These are phyloP conservation scores for Begonia peltatifolia DNA, from an alignment of 306 rosid genomes.

Conservation along the genomic window DNA sequence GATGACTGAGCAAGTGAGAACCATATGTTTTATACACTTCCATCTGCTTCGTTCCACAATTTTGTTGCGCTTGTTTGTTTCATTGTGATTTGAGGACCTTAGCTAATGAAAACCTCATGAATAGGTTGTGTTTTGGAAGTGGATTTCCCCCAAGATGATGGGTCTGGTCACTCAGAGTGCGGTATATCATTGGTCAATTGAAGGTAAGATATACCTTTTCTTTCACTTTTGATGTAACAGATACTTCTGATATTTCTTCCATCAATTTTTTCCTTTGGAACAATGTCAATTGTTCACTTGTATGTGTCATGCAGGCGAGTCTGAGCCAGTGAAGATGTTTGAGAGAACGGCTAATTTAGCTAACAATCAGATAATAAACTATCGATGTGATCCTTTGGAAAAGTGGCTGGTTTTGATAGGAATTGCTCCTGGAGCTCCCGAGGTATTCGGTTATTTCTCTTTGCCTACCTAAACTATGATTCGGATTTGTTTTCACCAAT, in stretches of 20 bases:
- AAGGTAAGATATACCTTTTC: conserved; percentile 39
- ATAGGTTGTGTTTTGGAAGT: conserved; percentile 95
- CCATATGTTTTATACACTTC: conserved; percentile 3
- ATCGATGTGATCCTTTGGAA: conserved; percentile 93
- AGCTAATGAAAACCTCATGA: conserved; percentile 8
- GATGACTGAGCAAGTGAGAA: conserved; percentile 94
- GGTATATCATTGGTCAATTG: conserved; percentile 96
- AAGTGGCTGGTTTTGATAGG: conserved; percentile 99
- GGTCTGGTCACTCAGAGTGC: conserved; percentile 89
- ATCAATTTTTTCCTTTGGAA: no score
- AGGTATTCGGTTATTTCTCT: conserved; percentile 36
- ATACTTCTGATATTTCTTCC: neutral
- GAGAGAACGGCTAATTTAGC: conserved; percentile 90
- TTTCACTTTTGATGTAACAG: conserved; percentile 1
- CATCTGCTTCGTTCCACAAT: neutral
- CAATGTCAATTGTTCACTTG: neutral
- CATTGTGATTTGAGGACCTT: conserved; percentile 2
- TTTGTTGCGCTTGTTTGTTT: conserved; percentile 2
- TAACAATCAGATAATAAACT: conserved; percentile 91
- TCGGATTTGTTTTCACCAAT: no score
- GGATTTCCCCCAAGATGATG: conserved; percentile 86
- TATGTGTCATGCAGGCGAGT: conserved; percentile 48
- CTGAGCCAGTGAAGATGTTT: conserved; percentile 91
- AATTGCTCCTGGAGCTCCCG: conserved; percentile 97
- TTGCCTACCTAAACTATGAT: no score